Conservation (phyloP, 371 early-diverging fungal genomes). For the Syncephalastrum racemosum region DNA sequence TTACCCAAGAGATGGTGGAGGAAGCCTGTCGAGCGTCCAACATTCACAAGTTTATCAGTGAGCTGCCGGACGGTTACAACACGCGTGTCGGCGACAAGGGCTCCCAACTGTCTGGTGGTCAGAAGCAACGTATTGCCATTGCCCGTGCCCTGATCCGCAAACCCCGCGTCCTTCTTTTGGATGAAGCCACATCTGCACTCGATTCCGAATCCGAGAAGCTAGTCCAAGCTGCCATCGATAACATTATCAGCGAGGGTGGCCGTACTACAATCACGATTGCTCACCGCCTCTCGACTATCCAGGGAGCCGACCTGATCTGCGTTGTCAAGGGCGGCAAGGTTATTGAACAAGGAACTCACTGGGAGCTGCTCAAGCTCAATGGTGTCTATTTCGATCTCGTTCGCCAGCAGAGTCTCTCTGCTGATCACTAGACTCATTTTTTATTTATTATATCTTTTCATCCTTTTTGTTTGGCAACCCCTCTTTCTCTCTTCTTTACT, state of each 20-base stretch:
- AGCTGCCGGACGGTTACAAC: slow-evolving; percentile 73
- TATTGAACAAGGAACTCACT: slow-evolving; percentile 82
- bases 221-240: slow-evolving; percentile 87
- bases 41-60: slow-evolving; percentile 75
- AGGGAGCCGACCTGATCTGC: slow-evolving; percentile 72
- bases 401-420: slow-evolving; percentile 40
- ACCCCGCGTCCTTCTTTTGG: slow-evolving; percentile 65
- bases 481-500: slow-evolving; percentile 1
- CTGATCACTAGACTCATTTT: slow-evolving; percentile 15
- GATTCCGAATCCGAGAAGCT: slow-evolving; percentile 89
- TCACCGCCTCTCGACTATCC: slow-evolving; percentile 66
- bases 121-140: slow-evolving; percentile 77
- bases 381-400: slow-evolving; percentile 34
- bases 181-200: slow-evolving; percentile 96
- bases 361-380: slow-evolving; percentile 57
- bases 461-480: neutral
- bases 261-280: slow-evolving; percentile 66
- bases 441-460: neutral
- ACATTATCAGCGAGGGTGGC: slow-evolving; percentile 56
- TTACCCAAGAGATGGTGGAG: slow-evolving; percentile 61
- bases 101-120: slow-evolving; percentile 82
- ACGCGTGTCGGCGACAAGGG: slow-evolving; percentile 81
- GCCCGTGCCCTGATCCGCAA: slow-evolving; percentile 45
- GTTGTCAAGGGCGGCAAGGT: slow-evolving; percentile 76
- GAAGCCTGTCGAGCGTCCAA: slow-evolving; percentile 67